These are phyloP conservation scores for Aethionema arabicum DNA, from an alignment of 345 rosid species.

Conservation along the genomic window DNA sequence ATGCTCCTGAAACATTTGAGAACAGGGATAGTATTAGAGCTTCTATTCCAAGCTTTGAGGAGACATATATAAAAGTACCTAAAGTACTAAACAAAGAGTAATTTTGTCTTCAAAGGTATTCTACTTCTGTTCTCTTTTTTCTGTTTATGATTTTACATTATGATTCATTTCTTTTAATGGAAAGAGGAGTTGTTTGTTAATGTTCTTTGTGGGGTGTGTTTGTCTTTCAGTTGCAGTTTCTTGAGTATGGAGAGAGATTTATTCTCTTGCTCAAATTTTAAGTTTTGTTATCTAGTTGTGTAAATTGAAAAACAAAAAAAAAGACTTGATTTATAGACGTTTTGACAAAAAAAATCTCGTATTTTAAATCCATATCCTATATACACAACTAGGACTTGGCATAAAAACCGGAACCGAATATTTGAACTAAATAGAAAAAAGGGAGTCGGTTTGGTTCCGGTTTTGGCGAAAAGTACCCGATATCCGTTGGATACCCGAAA, in stretches of 20 bases:
- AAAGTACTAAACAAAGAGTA: slow-evolving; percentile 76
- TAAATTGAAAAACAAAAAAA: too few species aligned
- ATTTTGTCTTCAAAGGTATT: slow-evolving; percentile 27
- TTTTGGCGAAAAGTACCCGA: too few species aligned
- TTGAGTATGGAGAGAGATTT: slow-evolving; percentile 7
- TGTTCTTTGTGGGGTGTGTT: background rate
- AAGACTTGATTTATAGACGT: too few species aligned
- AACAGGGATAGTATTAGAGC: slow-evolving; percentile 61
- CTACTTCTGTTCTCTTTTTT: slow-evolving; percentile 2
- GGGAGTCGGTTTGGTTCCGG: too few species aligned
- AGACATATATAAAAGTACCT: slow-evolving; percentile 44
- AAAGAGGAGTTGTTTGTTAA: background rate
- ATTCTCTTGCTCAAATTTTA: background rate
- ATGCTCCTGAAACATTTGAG: slow-evolving; percentile 63
- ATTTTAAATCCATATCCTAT: too few species aligned
- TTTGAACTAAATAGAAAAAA: too few species aligned
- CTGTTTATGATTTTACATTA: slow-evolving; percentile 7
- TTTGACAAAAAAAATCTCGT: too few species aligned
- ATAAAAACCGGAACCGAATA: too few species aligned
- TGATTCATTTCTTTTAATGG: background rate
- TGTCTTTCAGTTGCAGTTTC: slow-evolving; percentile 28
- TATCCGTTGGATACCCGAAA: too few species aligned
- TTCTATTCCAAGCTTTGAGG: slow-evolving; percentile 67
- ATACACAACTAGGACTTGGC: too few species aligned
- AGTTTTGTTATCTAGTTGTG: too few species aligned